Conservation (phyloP, 495 filamentous ascomycete genomes). For the Aspergillus saccharolyticus region DNA sequence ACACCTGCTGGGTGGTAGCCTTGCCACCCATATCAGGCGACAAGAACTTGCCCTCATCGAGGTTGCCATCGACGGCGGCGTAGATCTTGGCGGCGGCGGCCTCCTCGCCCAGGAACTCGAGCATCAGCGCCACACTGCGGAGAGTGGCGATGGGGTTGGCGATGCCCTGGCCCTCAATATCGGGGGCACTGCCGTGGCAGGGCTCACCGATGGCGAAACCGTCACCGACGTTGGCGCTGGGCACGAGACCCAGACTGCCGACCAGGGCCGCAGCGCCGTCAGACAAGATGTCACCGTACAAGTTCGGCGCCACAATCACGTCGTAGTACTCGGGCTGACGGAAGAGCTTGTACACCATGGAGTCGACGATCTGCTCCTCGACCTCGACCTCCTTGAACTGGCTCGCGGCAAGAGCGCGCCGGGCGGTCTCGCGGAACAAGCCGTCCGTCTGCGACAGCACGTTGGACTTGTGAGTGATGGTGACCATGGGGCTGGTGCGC, state of each 20-base stretch:
- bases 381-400: constrained; percentile 60
- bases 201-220: constrained; percentile 95
- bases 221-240: constrained; percentile 94
- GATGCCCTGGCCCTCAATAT: constrained; percentile 88
- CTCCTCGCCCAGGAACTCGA: constrained; percentile 88
- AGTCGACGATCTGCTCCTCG: constrained; percentile 98
- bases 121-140: constrained; percentile 85
- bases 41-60: constrained; percentile 75
- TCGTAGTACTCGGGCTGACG: constrained; percentile 90
- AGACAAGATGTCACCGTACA: constrained; percentile 95
- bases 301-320: constrained; percentile 95
- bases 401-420: constrained; percentile 58
- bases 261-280: constrained; percentile 95
- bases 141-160: constrained; percentile 96
- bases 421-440: constrained; percentile 80
- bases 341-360: constrained; percentile 99
- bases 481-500: constrained; percentile 71
- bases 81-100: constrained; percentile 85
- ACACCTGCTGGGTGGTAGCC: constrained; percentile 81
- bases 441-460: constrained; percentile 95
- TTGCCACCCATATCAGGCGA: constrained; percentile 90
- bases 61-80: constrained; percentile 82
- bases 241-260: constrained; percentile 88
- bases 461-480: constrained; percentile 98
- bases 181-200: constrained; percentile 92